Evolutionary conservation across 2,329 filamentous ascomycete genomes (phyloP).

Genomic region (Helotiales sp.): DNA sequence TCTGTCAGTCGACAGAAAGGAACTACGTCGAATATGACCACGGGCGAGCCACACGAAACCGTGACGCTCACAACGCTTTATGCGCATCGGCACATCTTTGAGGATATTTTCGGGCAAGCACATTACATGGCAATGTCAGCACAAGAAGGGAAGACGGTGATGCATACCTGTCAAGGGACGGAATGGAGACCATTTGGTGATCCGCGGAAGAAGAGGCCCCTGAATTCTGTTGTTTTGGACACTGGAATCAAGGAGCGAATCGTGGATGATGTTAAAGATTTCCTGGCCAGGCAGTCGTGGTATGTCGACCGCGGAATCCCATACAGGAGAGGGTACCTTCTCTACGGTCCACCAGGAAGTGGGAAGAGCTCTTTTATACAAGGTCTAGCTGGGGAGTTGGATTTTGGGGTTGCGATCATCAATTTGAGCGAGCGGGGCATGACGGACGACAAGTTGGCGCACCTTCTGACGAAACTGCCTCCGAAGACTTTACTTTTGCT

Average conservation of each 20-base stretch:
- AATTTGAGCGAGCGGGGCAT: constrained; percentile 52
- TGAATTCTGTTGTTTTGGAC: constrained; percentile 87
- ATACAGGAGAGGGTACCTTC: constrained; percentile 77
- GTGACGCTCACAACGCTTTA: constrained; percentile 92
- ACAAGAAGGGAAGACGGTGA: constrained; percentile 89
- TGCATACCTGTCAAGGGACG: constrained; percentile 84
- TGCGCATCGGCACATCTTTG: constrained; percentile 85
- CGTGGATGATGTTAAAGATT: constrained; percentile 56
- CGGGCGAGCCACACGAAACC: constrained; percentile 91
- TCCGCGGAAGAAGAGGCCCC: constrained; percentile 81
- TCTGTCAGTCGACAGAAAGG: constrained; percentile 87
- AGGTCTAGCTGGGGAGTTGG: constrained; percentile 76
- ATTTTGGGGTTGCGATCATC: constrained; percentile 58
- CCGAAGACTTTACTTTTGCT: constrained; percentile 59
- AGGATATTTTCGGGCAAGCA: constrained; percentile 86
- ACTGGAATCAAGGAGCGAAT: constrained; percentile 68
- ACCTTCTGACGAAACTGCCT: constrained; percentile 57
- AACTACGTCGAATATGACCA: constrained; percentile 77
- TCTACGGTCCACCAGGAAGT: constrained; percentile 76
- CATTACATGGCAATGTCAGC: constrained; percentile 78
- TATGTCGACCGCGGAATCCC: constrained; percentile 79
- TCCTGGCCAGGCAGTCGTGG: constrained; percentile 78
- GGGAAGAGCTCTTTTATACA: constrained; percentile 95
- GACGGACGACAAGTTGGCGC: constrained; percentile 64
- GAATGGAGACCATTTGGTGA: constrained; percentile 87